phyloP scores from a whole-genome alignment of 192 early-diverging fungal genomes.

The Obelidium mucronatum region DNA sequence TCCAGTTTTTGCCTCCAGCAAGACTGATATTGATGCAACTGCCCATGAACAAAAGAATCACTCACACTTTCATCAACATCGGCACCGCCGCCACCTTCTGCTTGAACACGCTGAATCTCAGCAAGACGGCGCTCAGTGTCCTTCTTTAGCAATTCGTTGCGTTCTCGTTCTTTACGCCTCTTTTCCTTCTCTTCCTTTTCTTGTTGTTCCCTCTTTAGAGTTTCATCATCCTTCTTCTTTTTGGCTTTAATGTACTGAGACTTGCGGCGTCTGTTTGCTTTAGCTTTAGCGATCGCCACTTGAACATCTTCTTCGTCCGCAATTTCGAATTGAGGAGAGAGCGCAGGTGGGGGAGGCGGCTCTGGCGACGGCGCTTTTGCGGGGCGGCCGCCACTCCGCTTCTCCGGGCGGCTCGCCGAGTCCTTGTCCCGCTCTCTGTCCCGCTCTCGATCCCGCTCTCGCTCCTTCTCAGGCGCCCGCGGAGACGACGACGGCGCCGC shows the following conservation, averaged over 20 bases:
- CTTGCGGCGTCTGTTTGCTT: slow-evolving; percentile 8
- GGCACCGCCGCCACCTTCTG: slow-evolving; percentile 6
- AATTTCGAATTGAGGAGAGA: not conserved
- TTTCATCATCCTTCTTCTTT: slow-evolving; percentile 31
- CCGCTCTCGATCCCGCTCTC: not conserved
- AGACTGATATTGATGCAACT: too few relatives aligned
- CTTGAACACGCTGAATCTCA: slow-evolving; percentile 19
- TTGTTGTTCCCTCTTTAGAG: slow-evolving; percentile 4
- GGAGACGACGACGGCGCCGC: not conserved
- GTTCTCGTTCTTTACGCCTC: slow-evolving; percentile 26
- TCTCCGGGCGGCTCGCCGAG: not conserved
- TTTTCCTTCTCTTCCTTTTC: slow-evolving; percentile 20
- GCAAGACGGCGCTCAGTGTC: slow-evolving; percentile 20
- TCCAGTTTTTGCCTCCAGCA: too few relatives aligned
- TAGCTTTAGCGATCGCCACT: slow-evolving; percentile 13
- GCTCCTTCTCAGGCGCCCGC: not conserved
- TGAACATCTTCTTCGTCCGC: slow-evolving; percentile 15
- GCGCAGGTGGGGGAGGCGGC: not conserved
- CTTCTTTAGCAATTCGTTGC: slow-evolving; percentile 29
- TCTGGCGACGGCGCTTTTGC: not conserved
- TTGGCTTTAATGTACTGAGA: slow-evolving; percentile 26
- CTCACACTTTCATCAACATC: slow-evolving; percentile 20
- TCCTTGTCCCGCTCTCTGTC: not conserved
- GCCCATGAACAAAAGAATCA: not conserved
- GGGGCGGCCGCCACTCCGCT: slow-evolving; percentile 13